A percentile compares a stretch with the other conserved stretches of the same genome.
Conservation (phyloP, 129 eudicot species). For the Lactuca sativa region DNA sequence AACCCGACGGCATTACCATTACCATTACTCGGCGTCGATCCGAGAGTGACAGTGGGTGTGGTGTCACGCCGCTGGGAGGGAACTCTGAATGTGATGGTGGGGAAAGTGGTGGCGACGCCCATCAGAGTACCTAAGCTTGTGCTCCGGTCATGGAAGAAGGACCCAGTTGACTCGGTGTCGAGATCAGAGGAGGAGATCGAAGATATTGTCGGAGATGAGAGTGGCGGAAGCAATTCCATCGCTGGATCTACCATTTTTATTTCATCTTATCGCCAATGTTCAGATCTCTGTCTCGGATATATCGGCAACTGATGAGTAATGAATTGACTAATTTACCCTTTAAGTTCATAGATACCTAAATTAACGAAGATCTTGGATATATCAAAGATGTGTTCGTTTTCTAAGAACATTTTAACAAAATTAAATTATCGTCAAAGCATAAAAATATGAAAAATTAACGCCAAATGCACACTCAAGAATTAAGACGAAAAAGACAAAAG, state of each 20-base stretch:
- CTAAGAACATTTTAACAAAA: too few relatives aligned
- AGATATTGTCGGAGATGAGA: constrained; percentile 67
- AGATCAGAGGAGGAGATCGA: constrained; percentile 82
- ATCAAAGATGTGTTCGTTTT: too few relatives aligned
- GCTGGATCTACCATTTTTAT: constrained; percentile 56
- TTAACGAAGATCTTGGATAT: too few relatives aligned
- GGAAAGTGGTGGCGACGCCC: constrained; percentile 77
- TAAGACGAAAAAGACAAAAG: too few relatives aligned
- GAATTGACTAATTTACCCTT: constrained; percentile 4
- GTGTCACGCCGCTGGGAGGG: constrained; percentile 51
- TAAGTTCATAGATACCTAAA: not conserved
- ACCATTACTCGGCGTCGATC: not conserved
- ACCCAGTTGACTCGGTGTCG: constrained; percentile 83
- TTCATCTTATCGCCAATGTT: not conserved
- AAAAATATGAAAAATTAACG: too few relatives aligned
- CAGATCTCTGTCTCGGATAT: constrained; percentile 4
- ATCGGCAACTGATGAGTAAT: not conserved
- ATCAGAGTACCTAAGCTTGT: constrained; percentile 68
- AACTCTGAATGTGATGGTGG: constrained; percentile 55
- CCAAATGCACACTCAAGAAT: too few relatives aligned
- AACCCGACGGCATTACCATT: constrained; percentile 3
- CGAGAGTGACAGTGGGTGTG: constrained; percentile 16
- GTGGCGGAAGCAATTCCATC: constrained; percentile 54
- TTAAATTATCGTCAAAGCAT: too few relatives aligned
- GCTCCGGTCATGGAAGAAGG: constrained; percentile 84